Conservation (phyloP, 306 rosid genomes). For the Myrica gale region DNA sequence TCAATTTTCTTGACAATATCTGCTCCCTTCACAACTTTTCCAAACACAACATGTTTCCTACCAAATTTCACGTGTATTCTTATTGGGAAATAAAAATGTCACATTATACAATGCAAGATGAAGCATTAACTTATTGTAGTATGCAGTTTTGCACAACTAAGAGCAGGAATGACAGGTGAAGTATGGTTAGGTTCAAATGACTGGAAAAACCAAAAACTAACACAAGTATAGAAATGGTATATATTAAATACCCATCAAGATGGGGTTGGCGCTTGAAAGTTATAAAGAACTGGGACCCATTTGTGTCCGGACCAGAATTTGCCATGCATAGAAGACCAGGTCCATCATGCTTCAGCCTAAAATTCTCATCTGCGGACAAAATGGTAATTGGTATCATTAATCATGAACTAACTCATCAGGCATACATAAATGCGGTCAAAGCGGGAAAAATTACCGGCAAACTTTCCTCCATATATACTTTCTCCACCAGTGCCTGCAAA, state of each 20-base stretch:
- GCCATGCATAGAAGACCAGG: constrained; percentile 97
- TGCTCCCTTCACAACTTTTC: constrained; percentile 75
- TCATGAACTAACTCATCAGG: constrained; percentile 21
- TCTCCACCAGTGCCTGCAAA: constrained; percentile 96
- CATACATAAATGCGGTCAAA: constrained; percentile 15
- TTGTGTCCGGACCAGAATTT: constrained; percentile 89
- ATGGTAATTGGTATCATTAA: constrained; percentile 17
- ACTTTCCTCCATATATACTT: constrained; percentile 94
- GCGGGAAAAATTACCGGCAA: constrained; percentile 59
- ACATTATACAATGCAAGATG: constrained; percentile 8
- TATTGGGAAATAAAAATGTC: constrained; percentile 6
- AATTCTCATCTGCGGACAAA: constrained; percentile 77
- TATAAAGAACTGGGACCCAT: constrained; percentile 96
- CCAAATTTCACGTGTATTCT: constrained; percentile 19
- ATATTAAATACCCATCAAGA: constrained; percentile 73
- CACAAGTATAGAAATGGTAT: constrained; percentile 16
- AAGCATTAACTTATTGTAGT: background rate
- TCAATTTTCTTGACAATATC: constrained; percentile 78
- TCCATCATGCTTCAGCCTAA: constrained; percentile 72
- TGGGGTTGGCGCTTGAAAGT: constrained; percentile 82
- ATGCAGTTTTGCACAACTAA: background rate
- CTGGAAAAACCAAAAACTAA: constrained; percentile 13
- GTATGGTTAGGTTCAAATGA: background rate
- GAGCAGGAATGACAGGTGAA: background rate
- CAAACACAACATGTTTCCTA: constrained; percentile 97